Evolutionary conservation across 371 early-diverging fungal species (phyloP), one percentile per base, ranked within the genome.

Genomic region (Mucor indicus): DNA sequence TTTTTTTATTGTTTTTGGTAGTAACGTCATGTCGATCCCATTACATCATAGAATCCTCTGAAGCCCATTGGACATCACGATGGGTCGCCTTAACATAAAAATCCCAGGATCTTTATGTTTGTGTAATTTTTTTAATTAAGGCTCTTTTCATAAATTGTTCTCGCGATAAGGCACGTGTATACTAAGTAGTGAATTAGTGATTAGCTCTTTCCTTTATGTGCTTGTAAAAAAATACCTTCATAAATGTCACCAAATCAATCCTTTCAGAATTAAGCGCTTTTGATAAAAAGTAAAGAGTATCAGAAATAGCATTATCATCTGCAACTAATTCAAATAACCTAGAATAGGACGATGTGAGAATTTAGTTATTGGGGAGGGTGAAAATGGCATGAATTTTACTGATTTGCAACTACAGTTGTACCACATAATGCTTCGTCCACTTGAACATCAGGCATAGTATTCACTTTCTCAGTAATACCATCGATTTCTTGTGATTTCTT

Each of bases 131-230:
- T 38, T 82, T 76, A 7, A 89, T 80, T 50, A 93, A 69, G 2
- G 92, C 92, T 42, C 91, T 75, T 38, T 89, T 87, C 84, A 91
- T 77, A 55, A 93, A 94, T 59, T 92, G 92, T 50, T 93, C 91
- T 51, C 90, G 75, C 0, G 92, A 85, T 19, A 93, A 72, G 31
- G 72, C 78, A 11, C 93, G 83, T 31, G 91, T 80, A 56, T 80
- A 77, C 88, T 89, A 27, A 17, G 15, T 13, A 33, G n/a, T 5
- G 11, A 9, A 15, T 5, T 13, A 33, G n/a, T n/a, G n/a, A n/a
- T n/a, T n/a, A n/a, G n/a, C n/a, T n/a, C n/a, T n/a, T n/a, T n/a
- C n/a, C n/a, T n/a, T n/a, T n/a, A n/a, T n/a, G n/a, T 9, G 9
- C 15, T 15, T 22, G 20, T 13, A 23, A 12, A 41, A 10, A 21